A percentile compares a stretch with the other conserved stretches of the same genome.
Evolutionary conservation across 1,284 basidiomycete genomes (phyloP).

Genomic region (Xerocomus subilludens): DNA sequence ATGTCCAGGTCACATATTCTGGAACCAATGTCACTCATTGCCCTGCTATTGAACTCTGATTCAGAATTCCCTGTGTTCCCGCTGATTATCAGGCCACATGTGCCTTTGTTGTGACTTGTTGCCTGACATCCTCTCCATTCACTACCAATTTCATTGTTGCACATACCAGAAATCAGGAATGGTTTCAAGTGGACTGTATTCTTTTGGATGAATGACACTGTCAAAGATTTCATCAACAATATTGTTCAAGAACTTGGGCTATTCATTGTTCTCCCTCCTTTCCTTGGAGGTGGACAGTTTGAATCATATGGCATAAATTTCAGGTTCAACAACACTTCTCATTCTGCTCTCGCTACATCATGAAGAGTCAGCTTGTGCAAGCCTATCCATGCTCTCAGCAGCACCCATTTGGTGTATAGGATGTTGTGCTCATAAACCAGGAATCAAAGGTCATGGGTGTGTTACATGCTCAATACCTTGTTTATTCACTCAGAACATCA

Average conservation of each 20-base stretch:
- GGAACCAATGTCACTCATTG: constrained; percentile 59
- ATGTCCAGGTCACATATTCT: constrained; percentile 62
- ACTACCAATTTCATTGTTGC: constrained; percentile 68
- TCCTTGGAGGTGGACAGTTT: constrained; percentile 66
- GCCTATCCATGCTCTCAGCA: too few species aligned
- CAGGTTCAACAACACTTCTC: too few species aligned
- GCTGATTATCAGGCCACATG: constrained; percentile 75
- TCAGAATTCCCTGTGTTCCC: constrained; percentile 74
- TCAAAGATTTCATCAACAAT: constrained; percentile 64
- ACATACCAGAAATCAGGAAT: constrained; percentile 84
- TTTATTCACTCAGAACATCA: too few species aligned
- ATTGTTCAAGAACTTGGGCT: constrained; percentile 77
- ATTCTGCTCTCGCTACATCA: too few species aligned
- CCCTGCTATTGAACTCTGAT: constrained; percentile 60
- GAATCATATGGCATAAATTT: too few species aligned
- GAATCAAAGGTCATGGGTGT: too few species aligned
- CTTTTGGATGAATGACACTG: constrained; percentile 66
- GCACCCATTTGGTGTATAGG: too few species aligned
- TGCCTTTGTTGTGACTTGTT: constrained; percentile 75
- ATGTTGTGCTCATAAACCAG: too few species aligned
- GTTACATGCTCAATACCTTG: too few species aligned
- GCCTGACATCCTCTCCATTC: constrained; percentile 73
- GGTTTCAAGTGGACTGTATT: constrained; percentile 74
- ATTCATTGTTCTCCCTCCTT: constrained; percentile 67
- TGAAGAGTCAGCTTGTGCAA: too few species aligned